phyloP scores from a whole-genome alignment of 2,329 filamentous ascomycete species.

The Cladorrhinum sp. region DNA sequence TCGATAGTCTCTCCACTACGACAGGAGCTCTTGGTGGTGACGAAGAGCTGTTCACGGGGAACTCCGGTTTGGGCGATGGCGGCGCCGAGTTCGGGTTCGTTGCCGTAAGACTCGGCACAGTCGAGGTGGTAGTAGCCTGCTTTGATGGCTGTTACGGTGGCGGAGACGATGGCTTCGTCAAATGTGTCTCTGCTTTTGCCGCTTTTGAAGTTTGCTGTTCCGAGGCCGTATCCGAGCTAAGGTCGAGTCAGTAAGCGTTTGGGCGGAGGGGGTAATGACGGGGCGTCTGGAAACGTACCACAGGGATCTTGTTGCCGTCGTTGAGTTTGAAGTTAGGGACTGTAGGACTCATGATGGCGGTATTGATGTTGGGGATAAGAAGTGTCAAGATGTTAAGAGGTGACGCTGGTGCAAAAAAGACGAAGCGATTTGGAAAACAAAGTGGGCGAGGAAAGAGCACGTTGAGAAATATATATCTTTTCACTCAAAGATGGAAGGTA shows the following conservation, averaged over 20 bases:
- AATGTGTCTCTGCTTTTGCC: constrained; percentile 43
- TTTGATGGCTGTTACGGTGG: constrained; percentile 61
- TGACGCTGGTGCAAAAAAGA: background rate
- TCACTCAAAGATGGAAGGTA: no score
- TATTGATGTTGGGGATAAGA: constrained; percentile 39
- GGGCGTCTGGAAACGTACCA: constrained; percentile 44
- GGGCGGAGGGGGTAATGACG: background rate
- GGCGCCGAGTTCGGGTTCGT: constrained; percentile 67
- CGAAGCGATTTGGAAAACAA: no score
- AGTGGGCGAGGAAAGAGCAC: background rate
- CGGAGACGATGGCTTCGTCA: constrained; percentile 51
- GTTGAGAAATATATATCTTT: background rate
- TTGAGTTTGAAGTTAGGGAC: constrained; percentile 66
- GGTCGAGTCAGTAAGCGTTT: background rate
- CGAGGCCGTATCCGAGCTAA: constrained; percentile 68
- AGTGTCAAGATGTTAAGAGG: background rate
- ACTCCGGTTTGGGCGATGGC: constrained; percentile 67
- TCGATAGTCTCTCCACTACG: constrained; percentile 36
- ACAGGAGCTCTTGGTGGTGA: constrained; percentile 58
- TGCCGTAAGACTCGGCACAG: constrained; percentile 68
- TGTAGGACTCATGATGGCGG: constrained; percentile 38
- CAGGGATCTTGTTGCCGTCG: constrained; percentile 69
- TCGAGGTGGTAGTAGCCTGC: constrained; percentile 72
- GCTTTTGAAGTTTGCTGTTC: constrained; percentile 64
- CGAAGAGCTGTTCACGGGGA: constrained; percentile 65